A percentile compares a stretch with the other conserved stretches of the same genome.
Evolutionary conservation across 371 early-diverging fungal species (phyloP).

Genomic region (Mucor saturninus): DNA sequence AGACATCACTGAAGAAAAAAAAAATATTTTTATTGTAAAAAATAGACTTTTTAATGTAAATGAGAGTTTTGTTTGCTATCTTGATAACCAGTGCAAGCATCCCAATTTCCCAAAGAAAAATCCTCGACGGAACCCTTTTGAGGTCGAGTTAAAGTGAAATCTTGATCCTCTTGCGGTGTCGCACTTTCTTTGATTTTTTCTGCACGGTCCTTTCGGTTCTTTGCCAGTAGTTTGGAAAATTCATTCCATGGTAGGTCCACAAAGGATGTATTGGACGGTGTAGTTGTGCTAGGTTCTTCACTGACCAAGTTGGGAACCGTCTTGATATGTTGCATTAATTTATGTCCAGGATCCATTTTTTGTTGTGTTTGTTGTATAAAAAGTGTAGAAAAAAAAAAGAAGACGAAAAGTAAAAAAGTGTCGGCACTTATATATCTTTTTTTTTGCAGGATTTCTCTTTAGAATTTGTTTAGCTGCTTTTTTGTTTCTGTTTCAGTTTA

Average conservation of each 20-base stretch:
- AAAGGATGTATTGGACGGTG: slow-evolving; percentile 33
- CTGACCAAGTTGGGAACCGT: slow-evolving; percentile 35
- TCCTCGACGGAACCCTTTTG: slow-evolving; percentile 23
- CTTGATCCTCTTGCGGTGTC: neutral
- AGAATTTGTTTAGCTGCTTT: no score
- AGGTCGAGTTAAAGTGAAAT: slow-evolving; percentile 3
- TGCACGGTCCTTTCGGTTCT: slow-evolving; percentile 6
- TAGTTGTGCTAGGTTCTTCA: slow-evolving; percentile 32
- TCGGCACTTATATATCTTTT: no score
- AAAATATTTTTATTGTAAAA: neutral
- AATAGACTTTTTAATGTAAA: neutral
- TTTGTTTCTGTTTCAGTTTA: no score
- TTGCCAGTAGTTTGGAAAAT: slow-evolving; percentile 25
- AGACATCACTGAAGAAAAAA: neutral
- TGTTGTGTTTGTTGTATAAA: no score
- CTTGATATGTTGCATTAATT: slow-evolving; percentile 32
- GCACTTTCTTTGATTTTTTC: slow-evolving; percentile 8
- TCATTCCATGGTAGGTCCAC: slow-evolving; percentile 36
- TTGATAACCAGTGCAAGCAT: slow-evolving; percentile 31
- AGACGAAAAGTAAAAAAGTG: no score
- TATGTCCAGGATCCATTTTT: slow-evolving; percentile 37
- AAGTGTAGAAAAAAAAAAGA: no score
- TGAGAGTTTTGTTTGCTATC: slow-evolving; percentile 14
- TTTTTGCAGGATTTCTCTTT: no score
- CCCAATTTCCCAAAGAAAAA: slow-evolving; percentile 31